Base-by-base conservation (phyloP, 148 eudicot species). In the Limonium bicolor region DNA sequence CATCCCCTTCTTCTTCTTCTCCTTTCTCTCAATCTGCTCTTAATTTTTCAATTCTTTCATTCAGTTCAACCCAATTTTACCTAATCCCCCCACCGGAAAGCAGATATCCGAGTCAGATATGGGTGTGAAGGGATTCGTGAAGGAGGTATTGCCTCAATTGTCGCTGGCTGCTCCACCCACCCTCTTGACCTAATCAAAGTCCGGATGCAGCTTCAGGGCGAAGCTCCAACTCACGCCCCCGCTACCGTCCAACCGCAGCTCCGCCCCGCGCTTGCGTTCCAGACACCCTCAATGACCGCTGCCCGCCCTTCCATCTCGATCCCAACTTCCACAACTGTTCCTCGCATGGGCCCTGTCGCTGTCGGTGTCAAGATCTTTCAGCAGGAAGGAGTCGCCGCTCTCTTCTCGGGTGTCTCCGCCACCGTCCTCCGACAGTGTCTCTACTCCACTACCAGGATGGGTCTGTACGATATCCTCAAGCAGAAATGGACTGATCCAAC, bases 391-490 rank as follows among this genome's bases (percentile, higher is more conserved):
- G 51, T 43, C 17, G 43, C 67, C 5, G 80, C 94, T 1, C 51
- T 78, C 0, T 83, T 59, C 64, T 78, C 84, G 17, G 94, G 87
- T 49, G 73, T 83, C 1, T 83, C 94, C 24, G 87, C 94, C 54
- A 86, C 96, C 66, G 65, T 86, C 1, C 79, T 86, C 51, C 69
- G 96, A 0, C 96, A 86, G 50, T 72, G 81, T 0, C 69, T 81
- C 1, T 86, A 82, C 50, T 81, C 96, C 52, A 86, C 96, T 27
- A 81, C 96, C 41, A 35, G 87, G 2, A 86, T 86, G 96, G 96
- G 96, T 0, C 63, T 86, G 1, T 82, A 82, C 61, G 93, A 86
- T 15, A 69, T 81, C 23, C 27, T 82, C 29, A 86, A 86, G 17
- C 15, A 19, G 2, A 70, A 62, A 24, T 86, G 87, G 84, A 48